A percentile compares a stretch with the other conserved stretches of the same genome.
These are phyloP conservation scores for Erodium maritimum DNA, from an alignment of 345 rosid genomes.

Conservation along the genomic window DNA sequence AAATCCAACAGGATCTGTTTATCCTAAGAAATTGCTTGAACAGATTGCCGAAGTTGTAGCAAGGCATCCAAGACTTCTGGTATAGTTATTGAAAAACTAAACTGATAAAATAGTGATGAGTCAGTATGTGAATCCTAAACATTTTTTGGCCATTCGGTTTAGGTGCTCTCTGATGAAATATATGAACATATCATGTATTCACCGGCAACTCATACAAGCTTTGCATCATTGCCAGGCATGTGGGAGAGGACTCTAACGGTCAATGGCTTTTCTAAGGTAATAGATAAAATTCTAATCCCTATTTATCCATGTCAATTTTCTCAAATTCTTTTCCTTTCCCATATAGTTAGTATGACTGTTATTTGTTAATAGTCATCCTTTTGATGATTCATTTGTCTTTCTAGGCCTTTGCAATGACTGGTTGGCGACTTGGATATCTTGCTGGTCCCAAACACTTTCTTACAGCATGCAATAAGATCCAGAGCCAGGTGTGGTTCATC, in stretches of 20 bases:
- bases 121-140: conserved; percentile 13
- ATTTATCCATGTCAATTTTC: not conserved
- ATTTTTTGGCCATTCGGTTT: conserved; percentile 4
- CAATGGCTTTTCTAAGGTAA: conserved; percentile 96
- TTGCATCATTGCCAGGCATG: conserved; percentile 95
- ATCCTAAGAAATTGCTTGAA: conserved; percentile 80
- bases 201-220: conserved; percentile 83
- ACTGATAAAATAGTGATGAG: not conserved
- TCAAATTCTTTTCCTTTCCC: not conserved
- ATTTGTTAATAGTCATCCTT: not conserved
- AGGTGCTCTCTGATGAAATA: conserved; percentile 95
- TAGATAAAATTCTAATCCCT: not conserved
- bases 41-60: conserved; percentile 75
- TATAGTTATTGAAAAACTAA: conserved; percentile 15
- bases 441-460: conserved; percentile 92
- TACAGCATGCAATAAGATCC: conserved; percentile 89
- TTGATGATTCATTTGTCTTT: conserved; percentile 7
- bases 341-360: not conserved
- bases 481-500: conserved; percentile 72
- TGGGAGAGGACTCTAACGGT: conserved; percentile 88
- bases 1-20: conserved; percentile 98
- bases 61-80: conserved; percentile 95
- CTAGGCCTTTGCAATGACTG: conserved; percentile 99
- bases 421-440: conserved; percentile 94
- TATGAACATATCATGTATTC: conserved; percentile 93